These are phyloP conservation scores for Pisolithus orientalis DNA, from an alignment of 768 basidiomycete genomes.

Conservation along the genomic window DNA sequence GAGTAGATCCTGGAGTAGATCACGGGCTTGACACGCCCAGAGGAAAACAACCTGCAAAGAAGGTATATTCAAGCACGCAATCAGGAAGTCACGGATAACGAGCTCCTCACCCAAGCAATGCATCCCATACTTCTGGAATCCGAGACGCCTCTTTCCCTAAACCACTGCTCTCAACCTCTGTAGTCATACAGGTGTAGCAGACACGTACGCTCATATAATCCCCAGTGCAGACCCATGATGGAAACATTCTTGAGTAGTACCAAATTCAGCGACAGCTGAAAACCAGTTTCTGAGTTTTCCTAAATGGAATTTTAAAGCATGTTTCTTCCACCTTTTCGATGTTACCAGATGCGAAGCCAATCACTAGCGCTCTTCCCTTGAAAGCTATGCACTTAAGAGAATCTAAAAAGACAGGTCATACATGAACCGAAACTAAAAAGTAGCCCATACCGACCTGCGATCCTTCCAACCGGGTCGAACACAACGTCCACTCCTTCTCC, in stretches of 20 bases:
- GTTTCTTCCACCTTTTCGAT: slow-evolving; percentile 14
- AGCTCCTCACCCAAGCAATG: slow-evolving; percentile 51
- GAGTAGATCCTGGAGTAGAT: slow-evolving; percentile 65
- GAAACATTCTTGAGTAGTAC: slow-evolving; percentile 83
- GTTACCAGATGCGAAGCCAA: slow-evolving; percentile 51
- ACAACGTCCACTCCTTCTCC: slow-evolving; percentile 85
- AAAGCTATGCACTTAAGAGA: slow-evolving; percentile 90
- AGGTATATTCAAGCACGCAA: slow-evolving; percentile 2
- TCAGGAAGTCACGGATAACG: neutral
- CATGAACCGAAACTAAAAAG: neutral
- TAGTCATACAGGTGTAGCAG: neutral
- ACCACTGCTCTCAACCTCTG: neutral
- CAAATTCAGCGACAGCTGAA: slow-evolving; percentile 75
- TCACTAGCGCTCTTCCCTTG: slow-evolving; percentile 89
- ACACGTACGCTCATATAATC: slow-evolving; percentile 62
- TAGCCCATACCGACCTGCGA: slow-evolving; percentile 42
- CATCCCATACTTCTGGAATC: slow-evolving; percentile 66
- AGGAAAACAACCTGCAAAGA: slow-evolving; percentile 53
- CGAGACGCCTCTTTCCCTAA: slow-evolving; percentile 61
- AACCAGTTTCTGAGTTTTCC: slow-evolving; percentile 1
- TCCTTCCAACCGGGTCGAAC: slow-evolving; percentile 81
- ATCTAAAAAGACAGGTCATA: slow-evolving; percentile 36
- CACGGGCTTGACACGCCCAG: slow-evolving; percentile 60
- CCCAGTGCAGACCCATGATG: slow-evolving; percentile 84
- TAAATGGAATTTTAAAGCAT: neutral